These are phyloP conservation scores for Acanthamoeba lenticulata DNA, from an alignment of 208 protist genomes.

Conservation along the genomic window DNA sequence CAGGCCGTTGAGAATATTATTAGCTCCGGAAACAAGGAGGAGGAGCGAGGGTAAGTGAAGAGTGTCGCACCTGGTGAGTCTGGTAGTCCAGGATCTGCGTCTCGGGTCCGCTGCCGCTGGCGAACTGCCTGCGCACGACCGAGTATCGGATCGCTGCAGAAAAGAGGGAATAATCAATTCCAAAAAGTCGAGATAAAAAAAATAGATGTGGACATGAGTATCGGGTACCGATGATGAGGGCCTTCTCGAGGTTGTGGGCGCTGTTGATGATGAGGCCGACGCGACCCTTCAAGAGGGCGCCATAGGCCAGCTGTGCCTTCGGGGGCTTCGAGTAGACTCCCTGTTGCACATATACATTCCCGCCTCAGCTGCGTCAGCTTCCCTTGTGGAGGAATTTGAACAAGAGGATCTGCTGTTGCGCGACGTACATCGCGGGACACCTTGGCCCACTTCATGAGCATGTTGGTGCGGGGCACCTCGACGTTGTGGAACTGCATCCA, in stretches of 20 bases:
- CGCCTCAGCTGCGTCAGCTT: no score
- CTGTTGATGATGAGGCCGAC: constrained; percentile 47
- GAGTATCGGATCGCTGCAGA: constrained; percentile 75
- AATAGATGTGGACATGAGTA: neutral
- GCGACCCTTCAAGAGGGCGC: constrained; percentile 35
- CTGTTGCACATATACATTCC: neutral
- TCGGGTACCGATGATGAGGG: neutral
- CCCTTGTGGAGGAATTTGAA: neutral
- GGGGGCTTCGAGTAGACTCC: constrained; percentile 66
- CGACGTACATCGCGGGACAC: constrained; percentile 62
- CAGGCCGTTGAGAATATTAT: neutral
- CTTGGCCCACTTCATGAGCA: constrained; percentile 75
- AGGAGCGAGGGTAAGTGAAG: neutral
- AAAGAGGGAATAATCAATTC: neutral
- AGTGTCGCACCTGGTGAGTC: constrained; percentile 39
- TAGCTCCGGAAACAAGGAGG: neutral
- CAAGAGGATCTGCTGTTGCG: neutral
- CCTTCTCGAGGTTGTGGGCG: neutral
- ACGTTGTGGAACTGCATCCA: constrained; percentile 81
- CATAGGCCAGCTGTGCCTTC: constrained; percentile 69
- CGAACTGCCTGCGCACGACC: constrained; percentile 74
- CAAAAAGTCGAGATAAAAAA: no score
- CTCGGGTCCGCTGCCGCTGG: neutral
- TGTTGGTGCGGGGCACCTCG: constrained; percentile 74
- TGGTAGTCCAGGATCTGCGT: constrained; percentile 69